phyloP scores from a whole-genome alignment of 2,329 filamentous ascomycete species.

The Fusarium tjaetaba region DNA sequence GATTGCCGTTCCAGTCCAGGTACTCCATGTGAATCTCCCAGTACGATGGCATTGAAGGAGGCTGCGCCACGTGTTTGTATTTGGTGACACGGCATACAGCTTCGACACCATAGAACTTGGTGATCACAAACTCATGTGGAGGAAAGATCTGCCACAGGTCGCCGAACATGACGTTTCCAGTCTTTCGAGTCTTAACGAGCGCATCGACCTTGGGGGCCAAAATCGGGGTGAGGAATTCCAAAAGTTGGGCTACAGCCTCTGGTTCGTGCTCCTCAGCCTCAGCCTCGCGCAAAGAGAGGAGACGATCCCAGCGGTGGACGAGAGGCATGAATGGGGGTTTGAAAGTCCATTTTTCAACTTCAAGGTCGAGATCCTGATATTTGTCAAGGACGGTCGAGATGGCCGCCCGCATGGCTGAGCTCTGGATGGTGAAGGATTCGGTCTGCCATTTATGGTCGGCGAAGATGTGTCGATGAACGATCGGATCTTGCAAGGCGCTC shows the following conservation, averaged over 20 bases:
- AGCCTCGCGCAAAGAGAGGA: neutral
- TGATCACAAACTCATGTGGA: slow-evolving; percentile 46
- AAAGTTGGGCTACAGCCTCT: slow-evolving; percentile 18
- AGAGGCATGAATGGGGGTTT: slow-evolving; percentile 9
- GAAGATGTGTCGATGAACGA: slow-evolving; percentile 5
- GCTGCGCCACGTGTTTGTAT: slow-evolving; percentile 27
- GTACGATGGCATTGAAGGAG: neutral
- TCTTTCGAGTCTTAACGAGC: slow-evolving; percentile 40
- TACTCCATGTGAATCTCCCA: slow-evolving; percentile 48
- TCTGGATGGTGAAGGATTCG: slow-evolving; percentile 13
- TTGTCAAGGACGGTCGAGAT: neutral
- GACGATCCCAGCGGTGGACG: slow-evolving; percentile 19
- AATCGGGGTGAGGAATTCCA: slow-evolving; percentile 47
- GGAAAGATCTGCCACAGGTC: slow-evolving; percentile 51
- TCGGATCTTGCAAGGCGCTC: neutral
- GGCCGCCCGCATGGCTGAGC: neutral
- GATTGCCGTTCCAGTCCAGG: slow-evolving; percentile 50
- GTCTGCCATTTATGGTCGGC: slow-evolving; percentile 2
- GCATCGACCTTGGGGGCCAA: slow-evolving; percentile 41
- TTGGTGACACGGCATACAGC: slow-evolving; percentile 49
- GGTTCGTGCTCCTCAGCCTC: neutral
- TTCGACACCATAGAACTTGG: slow-evolving; percentile 48
- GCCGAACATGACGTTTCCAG: slow-evolving; percentile 45
- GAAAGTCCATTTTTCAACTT: slow-evolving; percentile 21
- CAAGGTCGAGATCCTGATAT: slow-evolving; percentile 20